phyloP scores from a whole-genome alignment of 805 yeast species.

The Scheffersomyces stipitis region DNA sequence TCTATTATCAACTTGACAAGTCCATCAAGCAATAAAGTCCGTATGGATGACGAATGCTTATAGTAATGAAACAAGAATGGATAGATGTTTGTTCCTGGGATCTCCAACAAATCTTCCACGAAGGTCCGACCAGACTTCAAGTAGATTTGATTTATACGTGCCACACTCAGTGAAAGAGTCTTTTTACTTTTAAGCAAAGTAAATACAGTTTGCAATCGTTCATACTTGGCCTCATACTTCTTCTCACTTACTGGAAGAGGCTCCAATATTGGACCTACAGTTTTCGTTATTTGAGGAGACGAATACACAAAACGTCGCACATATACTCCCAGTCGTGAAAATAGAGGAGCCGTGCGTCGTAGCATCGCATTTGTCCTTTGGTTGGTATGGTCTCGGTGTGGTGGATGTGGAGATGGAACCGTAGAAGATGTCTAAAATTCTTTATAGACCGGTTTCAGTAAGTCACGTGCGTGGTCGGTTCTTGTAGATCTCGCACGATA shows the following conservation, averaged over 20 bases:
- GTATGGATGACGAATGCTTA: constrained; percentile 16
- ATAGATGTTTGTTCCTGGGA: constrained; percentile 16
- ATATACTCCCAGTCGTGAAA: no score
- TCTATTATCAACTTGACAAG: constrained; percentile 7
- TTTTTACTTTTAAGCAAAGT: background rate
- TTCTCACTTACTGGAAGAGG: background rate
- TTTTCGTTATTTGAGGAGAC: no score
- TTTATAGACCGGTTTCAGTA: no score
- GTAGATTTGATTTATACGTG: background rate
- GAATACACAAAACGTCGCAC: no score
- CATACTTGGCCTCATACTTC: background rate
- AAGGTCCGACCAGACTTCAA: constrained; percentile 5
- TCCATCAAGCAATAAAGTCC: constrained; percentile 19
- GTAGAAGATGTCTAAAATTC: no score
- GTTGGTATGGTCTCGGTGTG: no score
- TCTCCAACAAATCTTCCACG: constrained; percentile 19
- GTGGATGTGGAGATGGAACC: no score
- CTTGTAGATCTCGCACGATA: no score
- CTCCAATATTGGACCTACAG: background rate
- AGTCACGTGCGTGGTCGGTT: no score
- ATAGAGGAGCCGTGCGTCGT: no score
- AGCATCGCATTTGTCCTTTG: no score
- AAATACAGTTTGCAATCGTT: background rate
- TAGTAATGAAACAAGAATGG: constrained; percentile 13
- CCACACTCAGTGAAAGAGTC: background rate